A percentile compares a stretch with the other conserved stretches of the same genome.
These are phyloP conservation scores for Styphnolobium japonicum DNA, from an alignment of 306 rosid genomes.

Conservation along the genomic window DNA sequence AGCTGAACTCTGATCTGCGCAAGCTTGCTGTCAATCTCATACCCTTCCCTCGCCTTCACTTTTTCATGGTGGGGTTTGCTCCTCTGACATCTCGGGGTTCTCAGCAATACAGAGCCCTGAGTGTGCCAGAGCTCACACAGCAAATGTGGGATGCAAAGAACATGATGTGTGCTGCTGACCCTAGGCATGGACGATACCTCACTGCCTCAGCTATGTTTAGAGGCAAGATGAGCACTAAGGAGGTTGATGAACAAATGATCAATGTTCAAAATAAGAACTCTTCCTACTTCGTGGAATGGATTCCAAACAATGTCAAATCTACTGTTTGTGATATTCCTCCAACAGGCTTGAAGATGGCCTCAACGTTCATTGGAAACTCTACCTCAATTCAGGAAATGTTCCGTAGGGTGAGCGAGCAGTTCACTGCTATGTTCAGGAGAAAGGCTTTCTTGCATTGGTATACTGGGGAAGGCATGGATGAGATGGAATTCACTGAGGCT, in stretches of 20 bases:
- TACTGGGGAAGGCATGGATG: constrained; percentile 43
- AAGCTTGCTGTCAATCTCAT: constrained; percentile 41
- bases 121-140: constrained; percentile 79
- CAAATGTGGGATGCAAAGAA: constrained; percentile 81
- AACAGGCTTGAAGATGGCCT: constrained; percentile 73
- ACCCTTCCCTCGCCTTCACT: constrained; percentile 45
- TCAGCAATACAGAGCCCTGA: constrained; percentile 66
- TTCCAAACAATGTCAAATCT: constrained; percentile 76
- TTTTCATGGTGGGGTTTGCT: constrained; percentile 53
- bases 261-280: constrained; percentile 73
- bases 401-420: constrained; percentile 40
- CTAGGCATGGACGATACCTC: constrained; percentile 68
- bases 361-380: constrained; percentile 62
- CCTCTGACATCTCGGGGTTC: constrained; percentile 77
- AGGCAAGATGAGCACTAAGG: constrained; percentile 84
- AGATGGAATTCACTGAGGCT: constrained; percentile 41
- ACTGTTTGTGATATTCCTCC: constrained; percentile 83
- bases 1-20: constrained; percentile 52
- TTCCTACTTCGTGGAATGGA: constrained; percentile 53
- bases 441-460: constrained; percentile 52
- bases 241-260: constrained; percentile 79
- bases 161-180: constrained; percentile 76
- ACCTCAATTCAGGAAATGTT: constrained; percentile 43
- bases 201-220: constrained; percentile 75
- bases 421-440: constrained; percentile 45